Percentiles rank a stretch among this genome's conserved stretches.
Evolutionary conservation across 768 basidiomycete genomes (phyloP).

Genomic region (Amylocystis lapponica): DNA sequence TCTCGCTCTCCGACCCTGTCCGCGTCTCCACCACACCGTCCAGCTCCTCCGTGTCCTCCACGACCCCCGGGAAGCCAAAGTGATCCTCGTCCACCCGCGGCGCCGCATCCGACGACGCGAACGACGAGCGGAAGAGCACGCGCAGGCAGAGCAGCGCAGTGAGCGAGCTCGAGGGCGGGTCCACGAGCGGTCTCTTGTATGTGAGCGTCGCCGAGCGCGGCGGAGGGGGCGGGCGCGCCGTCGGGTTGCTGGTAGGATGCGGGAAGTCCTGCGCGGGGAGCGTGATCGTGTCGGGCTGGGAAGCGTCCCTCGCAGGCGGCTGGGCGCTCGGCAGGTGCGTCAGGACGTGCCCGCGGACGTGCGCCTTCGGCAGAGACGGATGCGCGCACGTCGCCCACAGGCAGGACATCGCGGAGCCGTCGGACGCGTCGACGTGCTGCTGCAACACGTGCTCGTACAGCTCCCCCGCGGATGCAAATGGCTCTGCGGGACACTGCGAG

Average conservation of each 20-base stretch:
- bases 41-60: conserved; percentile 74
- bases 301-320: conserved; percentile 50
- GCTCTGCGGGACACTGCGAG: conserved; percentile 43
- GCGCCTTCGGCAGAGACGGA: conserved; percentile 38
- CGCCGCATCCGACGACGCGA: conserved; percentile 59
- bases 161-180: conserved; percentile 70
- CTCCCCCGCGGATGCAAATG: conserved; percentile 49
- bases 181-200: conserved; percentile 50
- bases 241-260: conserved; percentile 58
- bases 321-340: conserved; percentile 69
- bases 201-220: conserved; percentile 56
- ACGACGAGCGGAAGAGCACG: conserved; percentile 75
- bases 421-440: conserved; percentile 42
- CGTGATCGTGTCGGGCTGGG: conserved; percentile 71
- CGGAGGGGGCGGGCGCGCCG: conserved; percentile 63
- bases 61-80: conserved; percentile 83
- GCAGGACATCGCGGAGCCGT: conserved; percentile 47
- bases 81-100: conserved; percentile 77
- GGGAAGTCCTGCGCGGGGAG: conserved; percentile 49
- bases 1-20: conserved; percentile 34
- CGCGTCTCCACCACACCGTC: conserved; percentile 29
- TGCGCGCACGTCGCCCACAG: conserved; percentile 68
- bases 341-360: conserved; percentile 61
- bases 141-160: conserved; percentile 80
- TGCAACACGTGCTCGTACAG: conserved; percentile 69